These are phyloP conservation scores for Hypoxylon rubiginosum DNA, from an alignment of 2,329 filamentous ascomycete genomes.

Conservation along the genomic window DNA sequence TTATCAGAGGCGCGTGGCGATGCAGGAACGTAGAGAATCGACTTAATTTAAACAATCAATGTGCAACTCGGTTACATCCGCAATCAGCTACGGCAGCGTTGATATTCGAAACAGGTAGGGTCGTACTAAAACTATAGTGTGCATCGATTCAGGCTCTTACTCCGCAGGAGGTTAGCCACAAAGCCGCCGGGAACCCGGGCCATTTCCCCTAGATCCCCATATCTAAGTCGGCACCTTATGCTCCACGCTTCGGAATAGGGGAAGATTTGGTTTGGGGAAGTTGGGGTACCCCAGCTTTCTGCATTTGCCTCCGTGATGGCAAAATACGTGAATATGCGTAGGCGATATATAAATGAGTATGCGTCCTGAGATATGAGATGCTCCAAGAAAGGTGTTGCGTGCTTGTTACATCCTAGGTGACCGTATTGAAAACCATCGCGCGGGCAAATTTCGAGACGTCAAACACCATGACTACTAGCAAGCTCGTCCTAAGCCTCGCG, in stretches of 20 bases:
- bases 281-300: constrained; percentile 17
- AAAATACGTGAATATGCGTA: constrained; percentile 4
- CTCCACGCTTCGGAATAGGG: constrained; percentile 43
- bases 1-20: constrained; percentile 27
- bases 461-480: constrained; percentile 45
- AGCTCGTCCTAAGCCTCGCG: constrained; percentile 45
- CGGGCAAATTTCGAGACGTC: constrained; percentile 11
- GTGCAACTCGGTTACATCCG: constrained; percentile 29
- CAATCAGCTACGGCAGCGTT: constrained; percentile 23
- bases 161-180: constrained; percentile 23
- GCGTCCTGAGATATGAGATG: constrained; percentile 29
- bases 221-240: constrained; percentile 34
- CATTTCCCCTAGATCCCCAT: constrained; percentile 30
- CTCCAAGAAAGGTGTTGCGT: constrained; percentile 28
- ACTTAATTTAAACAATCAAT: constrained; percentile 31
- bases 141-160: constrained; percentile 34
- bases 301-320: constrained; percentile 10
- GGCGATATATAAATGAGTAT: constrained; percentile 20
- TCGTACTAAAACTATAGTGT: constrained; percentile 19
- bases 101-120: constrained; percentile 22
- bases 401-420: constrained; percentile 24
- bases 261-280: constrained; percentile 31
- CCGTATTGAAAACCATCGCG: constrained; percentile 4
- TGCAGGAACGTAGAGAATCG: constrained; percentile 35
- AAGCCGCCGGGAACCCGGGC: constrained; percentile 40